These are phyloP conservation scores for Grosmannia clavigera DNA, from an alignment of 2,329 filamentous ascomycete genomes.

Conservation along the genomic window DNA sequence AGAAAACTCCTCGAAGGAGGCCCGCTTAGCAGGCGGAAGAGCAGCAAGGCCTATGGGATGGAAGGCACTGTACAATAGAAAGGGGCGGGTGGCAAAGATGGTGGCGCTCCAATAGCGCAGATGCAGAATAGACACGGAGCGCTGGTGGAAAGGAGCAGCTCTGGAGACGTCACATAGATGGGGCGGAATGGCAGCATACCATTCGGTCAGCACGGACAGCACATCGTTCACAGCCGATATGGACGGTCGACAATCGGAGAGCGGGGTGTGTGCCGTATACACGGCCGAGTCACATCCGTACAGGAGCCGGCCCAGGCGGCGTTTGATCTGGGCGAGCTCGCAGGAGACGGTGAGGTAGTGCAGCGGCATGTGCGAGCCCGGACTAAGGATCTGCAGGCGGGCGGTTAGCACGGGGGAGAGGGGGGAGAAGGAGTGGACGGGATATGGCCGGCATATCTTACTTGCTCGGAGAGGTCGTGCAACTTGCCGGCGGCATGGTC, in stretches of 20 bases:
- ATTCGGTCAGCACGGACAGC: slow-evolving; percentile 11
- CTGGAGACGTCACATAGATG: slow-evolving; percentile 14
- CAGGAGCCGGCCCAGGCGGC: slow-evolving; percentile 11
- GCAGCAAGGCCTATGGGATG: slow-evolving; percentile 5
- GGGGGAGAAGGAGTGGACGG: not conserved
- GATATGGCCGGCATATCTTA: not conserved
- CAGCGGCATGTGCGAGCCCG: slow-evolving; percentile 17
- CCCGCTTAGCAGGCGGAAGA: slow-evolving; percentile 11
- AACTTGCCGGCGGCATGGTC: slow-evolving; percentile 10
- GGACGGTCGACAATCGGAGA: slow-evolving; percentile 1
- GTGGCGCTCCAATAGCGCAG: slow-evolving; percentile 15
- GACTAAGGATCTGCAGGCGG: slow-evolving; percentile 13
- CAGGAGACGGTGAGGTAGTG: slow-evolving; percentile 15
- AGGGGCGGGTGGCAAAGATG: slow-evolving; percentile 21
- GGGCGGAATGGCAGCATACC: slow-evolving; percentile 14
- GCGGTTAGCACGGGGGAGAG: not conserved
- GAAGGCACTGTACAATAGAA: slow-evolving; percentile 14
- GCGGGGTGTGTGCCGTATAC: not conserved
- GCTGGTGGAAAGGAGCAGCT: slow-evolving; percentile 14
- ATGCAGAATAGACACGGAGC: slow-evolving; percentile 15
- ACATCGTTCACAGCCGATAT: slow-evolving; percentile 11
- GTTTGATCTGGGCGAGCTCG: slow-evolving; percentile 14
- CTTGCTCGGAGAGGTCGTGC: slow-evolving; percentile 12
- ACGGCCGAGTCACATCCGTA: slow-evolving; percentile 4
- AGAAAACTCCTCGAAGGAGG: slow-evolving; percentile 13